Conservation (phyloP, 2,329 filamentous ascomycete species). For the Verruconis gallopava region DNA sequence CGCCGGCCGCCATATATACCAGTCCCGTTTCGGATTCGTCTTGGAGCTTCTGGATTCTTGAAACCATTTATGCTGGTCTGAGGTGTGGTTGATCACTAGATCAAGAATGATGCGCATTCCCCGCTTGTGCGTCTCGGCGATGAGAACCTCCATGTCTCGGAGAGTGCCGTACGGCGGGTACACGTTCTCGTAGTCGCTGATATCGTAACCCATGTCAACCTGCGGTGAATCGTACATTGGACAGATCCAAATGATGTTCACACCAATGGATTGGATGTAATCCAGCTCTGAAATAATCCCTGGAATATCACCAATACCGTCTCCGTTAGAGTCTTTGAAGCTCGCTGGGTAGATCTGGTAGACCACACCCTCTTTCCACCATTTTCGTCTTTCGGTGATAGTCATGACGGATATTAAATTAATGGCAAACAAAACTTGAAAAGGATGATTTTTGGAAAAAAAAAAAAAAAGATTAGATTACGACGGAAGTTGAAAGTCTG, state of each 20-base stretch:
- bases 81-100: constrained; percentile 67
- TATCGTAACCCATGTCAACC: constrained; percentile 59
- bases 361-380: constrained; percentile 34
- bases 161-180: constrained; percentile 54
- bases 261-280: constrained; percentile 47
- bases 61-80: constrained; percentile 50
- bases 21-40: constrained; percentile 52
- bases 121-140: constrained; percentile 45
- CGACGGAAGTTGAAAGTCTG: too few relatives aligned
- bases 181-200: constrained; percentile 54
- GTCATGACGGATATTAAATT: constrained; percentile 7
- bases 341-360: constrained; percentile 34
- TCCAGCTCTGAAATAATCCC: constrained; percentile 51
- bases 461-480: too few relatives aligned
- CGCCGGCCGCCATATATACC: constrained; percentile 35
- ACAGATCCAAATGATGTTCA: constrained; percentile 54
- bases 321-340: constrained; percentile 41
- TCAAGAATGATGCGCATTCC: constrained; percentile 63
- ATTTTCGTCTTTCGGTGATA: constrained; percentile 14
- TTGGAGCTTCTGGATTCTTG: constrained; percentile 49
- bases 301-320: constrained; percentile 48
- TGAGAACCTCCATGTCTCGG: constrained; percentile 49
- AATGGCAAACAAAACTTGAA: too few relatives aligned
- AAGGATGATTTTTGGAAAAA: too few relatives aligned
- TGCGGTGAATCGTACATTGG: constrained; percentile 54